Base-by-base conservation (phyloP, 2,329 filamentous ascomycete species). In the Hypomyces rosellus region DNA sequence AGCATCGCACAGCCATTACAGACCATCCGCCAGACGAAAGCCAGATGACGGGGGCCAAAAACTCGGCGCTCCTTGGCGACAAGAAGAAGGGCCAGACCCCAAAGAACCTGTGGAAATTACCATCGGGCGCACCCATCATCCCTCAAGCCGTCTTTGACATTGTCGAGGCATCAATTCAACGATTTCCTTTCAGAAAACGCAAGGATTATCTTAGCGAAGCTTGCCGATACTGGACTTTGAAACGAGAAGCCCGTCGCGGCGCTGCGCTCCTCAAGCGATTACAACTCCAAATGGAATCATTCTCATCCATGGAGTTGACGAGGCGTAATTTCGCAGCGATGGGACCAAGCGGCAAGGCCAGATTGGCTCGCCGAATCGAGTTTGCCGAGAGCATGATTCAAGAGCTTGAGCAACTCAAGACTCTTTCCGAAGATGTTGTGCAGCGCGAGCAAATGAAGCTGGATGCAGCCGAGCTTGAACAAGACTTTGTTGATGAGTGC, bases 161-260 rank as follows among this genome's bases (percentile, higher is more conserved):
- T 25, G 89, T 99, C 18, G 88, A 96, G 59, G 81, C 82, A 41
- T 88, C 91, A 0, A 77, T 99, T 34, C 81, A 85, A 55, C 84
- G 89, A 44, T 97, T 97, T 65, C 81, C 82, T 34, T 73, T 83
- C 51, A 82, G 86, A 30, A 95, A 93, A 64, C 83, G 90, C 47
- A 96, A 95, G 64, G 91, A 96, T 54, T 99, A 89, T 65, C 85
- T 95, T 2, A 86, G 89, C 51, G 92, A 96, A 67, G 88, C 88
- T 2, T 97, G 92, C 71, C 90, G 89, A 59, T 99, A 97, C 69
- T 99, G 93, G 93, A 97, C 93, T 0, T 70, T 99, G 55, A 99
- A 99, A 72, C 83, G 93, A 50, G 93, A 99, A 67, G 88, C 92
- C 54, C 84, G 93, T 34, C 81, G 93, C 52, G 93, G 93, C 43